Conservation (phyloP, 768 basidiomycete species). For the Rhizopogon vesiculosus region DNA sequence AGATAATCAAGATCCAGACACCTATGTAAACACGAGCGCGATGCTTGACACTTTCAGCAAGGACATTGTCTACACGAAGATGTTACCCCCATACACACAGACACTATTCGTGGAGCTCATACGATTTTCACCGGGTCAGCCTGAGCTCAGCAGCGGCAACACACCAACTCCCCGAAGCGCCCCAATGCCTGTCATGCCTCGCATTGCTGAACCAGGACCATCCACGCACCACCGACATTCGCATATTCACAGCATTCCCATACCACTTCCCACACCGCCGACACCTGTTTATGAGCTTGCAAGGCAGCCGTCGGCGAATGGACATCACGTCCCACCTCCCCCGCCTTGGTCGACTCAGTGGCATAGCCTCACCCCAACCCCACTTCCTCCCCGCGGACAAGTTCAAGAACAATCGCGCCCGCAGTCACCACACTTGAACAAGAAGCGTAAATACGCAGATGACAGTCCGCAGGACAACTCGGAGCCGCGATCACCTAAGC, state of each 20-base stretch:
- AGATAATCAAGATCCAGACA: constrained; percentile 47
- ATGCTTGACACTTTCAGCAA: constrained; percentile 76
- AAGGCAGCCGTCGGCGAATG: constrained; percentile 26
- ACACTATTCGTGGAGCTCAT: constrained; percentile 76
- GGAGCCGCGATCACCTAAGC: constrained; percentile 27
- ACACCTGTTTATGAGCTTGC: constrained; percentile 29
- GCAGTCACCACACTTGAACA: constrained; percentile 25
- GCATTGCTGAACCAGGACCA: constrained; percentile 23
- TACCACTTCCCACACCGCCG: constrained; percentile 28
- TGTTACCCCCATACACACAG: constrained; percentile 57
- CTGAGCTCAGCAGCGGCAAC: constrained; percentile 18
- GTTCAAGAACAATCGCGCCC: constrained; percentile 15
- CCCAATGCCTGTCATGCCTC: constrained; percentile 12
- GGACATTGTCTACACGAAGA: constrained; percentile 63
- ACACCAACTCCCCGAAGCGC: constrained; percentile 11
- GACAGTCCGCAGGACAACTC: constrained; percentile 19
- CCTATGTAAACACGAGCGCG: constrained; percentile 65
- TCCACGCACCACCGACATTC: constrained; percentile 23
- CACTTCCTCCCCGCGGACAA: constrained; percentile 16
- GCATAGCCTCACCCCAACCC: constrained; percentile 16
- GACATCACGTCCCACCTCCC: constrained; percentile 29
- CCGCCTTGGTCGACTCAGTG: constrained; percentile 30
- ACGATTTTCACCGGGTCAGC: constrained; percentile 31
- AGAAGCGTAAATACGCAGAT: constrained; percentile 31
- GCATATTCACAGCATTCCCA: constrained; percentile 25